Evolutionary conservation across 1,284 basidiomycete species (phyloP).

Genomic region (Naganishia sp.): DNA sequence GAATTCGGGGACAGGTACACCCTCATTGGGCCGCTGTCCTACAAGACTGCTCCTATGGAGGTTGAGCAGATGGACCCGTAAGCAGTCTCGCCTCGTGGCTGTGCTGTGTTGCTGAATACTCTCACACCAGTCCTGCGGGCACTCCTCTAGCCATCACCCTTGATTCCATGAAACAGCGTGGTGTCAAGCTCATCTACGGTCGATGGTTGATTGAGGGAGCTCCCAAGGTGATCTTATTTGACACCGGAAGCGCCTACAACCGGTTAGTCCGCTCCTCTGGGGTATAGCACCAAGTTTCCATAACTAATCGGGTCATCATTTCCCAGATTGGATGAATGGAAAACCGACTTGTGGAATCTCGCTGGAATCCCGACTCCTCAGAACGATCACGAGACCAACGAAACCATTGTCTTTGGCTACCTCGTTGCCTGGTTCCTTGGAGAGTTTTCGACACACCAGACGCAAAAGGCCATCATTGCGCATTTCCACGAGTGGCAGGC

Average conservation of each 20-base stretch:
- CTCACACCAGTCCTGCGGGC: conserved; percentile 48
- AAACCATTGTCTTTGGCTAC: conserved; percentile 98
- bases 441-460: conserved; percentile 81
- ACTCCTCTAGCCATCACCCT: conserved; percentile 69
- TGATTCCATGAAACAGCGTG: conserved; percentile 75
- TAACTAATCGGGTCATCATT: neutral
- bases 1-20: conserved; percentile 78
- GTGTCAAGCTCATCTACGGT: conserved; percentile 92
- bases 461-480: conserved; percentile 81
- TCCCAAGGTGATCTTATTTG: conserved; percentile 90
- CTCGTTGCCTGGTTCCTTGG: conserved; percentile 99
- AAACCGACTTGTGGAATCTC: conserved; percentile 94
- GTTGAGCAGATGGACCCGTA: conserved; percentile 88
- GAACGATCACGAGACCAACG: conserved; percentile 96
- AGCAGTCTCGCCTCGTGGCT: conserved; percentile 42
- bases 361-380: conserved; percentile 95
- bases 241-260: conserved; percentile 84
- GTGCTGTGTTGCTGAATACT: neutral
- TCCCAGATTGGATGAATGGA: conserved; percentile 90
- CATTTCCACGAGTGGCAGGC: conserved; percentile 99
- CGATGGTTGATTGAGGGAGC: conserved; percentile 97
- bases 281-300: too few relatives aligned
- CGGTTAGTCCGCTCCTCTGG: conserved; percentile 41
- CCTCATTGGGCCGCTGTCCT: conserved; percentile 89
- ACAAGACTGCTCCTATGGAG: conserved; percentile 98